These are phyloP conservation scores for Laguncularia racemosa DNA, from an alignment of 345 rosid genomes.

Conservation along the genomic window DNA sequence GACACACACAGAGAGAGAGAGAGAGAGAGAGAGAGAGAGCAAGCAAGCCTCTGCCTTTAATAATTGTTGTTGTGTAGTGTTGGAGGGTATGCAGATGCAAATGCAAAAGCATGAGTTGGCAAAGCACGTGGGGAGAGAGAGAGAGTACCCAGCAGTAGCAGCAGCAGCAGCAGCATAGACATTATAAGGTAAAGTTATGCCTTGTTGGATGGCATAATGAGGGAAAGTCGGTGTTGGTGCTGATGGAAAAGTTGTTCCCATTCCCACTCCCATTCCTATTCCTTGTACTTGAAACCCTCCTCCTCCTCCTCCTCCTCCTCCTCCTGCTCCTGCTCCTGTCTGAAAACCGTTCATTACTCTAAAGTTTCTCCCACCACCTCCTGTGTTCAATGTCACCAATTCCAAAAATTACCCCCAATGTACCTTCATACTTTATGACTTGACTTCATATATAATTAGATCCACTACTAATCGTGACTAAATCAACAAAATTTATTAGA, in stretches of 20 bases:
- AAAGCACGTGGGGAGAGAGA: slow-evolving; percentile 4
- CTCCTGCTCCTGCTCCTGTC: slow-evolving; percentile 74
- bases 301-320: too few species aligned
- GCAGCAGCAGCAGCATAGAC: slow-evolving; percentile 40
- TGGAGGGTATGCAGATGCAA: neutral
- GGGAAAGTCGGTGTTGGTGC: slow-evolving; percentile 70
- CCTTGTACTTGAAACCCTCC: slow-evolving; percentile 10
- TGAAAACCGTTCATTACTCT: slow-evolving; percentile 69
- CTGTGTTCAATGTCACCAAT: too few species aligned
- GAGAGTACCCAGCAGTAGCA: neutral
- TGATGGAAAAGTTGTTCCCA: slow-evolving; percentile 62
- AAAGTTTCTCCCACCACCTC: slow-evolving; percentile 52
- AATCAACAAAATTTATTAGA: too few species aligned
- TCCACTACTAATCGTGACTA: too few species aligned
- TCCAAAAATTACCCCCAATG: too few species aligned
- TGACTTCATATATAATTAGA: too few species aligned
- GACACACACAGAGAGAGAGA: too few species aligned
- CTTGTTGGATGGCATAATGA: slow-evolving; percentile 84
- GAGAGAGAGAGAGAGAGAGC: too few species aligned
- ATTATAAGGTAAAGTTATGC: slow-evolving; percentile 49
- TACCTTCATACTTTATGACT: too few species aligned
- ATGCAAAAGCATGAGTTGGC: slow-evolving; percentile 1
- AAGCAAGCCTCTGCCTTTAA: too few species aligned
- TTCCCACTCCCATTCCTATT: slow-evolving; percentile 39
- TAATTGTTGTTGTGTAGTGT: neutral